A percentile compares a stretch with the other conserved stretches of the same genome.
These are phyloP conservation scores for Trifolium pratense DNA, from an alignment of 306 rosid genomes.

Conservation along the genomic window DNA sequence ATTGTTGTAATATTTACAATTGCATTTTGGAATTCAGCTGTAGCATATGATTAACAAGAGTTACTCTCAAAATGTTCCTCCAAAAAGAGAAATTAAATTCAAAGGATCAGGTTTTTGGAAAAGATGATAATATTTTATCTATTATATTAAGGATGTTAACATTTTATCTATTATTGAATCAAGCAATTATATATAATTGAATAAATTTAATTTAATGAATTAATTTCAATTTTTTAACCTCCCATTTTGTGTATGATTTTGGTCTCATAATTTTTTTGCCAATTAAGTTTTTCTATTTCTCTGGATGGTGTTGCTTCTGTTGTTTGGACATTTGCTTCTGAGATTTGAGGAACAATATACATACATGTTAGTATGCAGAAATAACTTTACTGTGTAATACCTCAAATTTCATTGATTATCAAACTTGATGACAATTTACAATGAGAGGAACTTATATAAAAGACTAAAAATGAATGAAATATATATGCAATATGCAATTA, in stretches of 20 bases:
- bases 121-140: constrained; percentile 47
- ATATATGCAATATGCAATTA: too few species aligned
- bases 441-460: too few species aligned
- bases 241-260: neutral
- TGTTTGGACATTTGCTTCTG: constrained; percentile 62
- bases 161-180: neutral
- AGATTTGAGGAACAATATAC: neutral
- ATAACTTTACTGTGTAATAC: too few species aligned
- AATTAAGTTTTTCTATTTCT: too few species aligned
- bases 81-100: constrained; percentile 35
- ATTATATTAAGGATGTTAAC: neutral
- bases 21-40: constrained; percentile 23
- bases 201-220: too few species aligned
- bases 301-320: constrained; percentile 57
- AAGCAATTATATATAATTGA: neutral
- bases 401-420: too few species aligned
- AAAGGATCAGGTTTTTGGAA: constrained; percentile 60
- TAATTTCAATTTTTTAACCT: too few species aligned
- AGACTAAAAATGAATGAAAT: too few species aligned
- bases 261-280: neutral
- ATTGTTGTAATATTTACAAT: neutral
- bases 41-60: constrained; percentile 7
- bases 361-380: too few species aligned
- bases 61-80: constrained; percentile 20
- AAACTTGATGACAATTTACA: too few species aligned